A percentile compares a stretch with the other conserved stretches of the same genome.
These are phyloP conservation scores for Osmanthus fragrans DNA, from an alignment of 257 asterid genomes.

Conservation along the genomic window DNA sequence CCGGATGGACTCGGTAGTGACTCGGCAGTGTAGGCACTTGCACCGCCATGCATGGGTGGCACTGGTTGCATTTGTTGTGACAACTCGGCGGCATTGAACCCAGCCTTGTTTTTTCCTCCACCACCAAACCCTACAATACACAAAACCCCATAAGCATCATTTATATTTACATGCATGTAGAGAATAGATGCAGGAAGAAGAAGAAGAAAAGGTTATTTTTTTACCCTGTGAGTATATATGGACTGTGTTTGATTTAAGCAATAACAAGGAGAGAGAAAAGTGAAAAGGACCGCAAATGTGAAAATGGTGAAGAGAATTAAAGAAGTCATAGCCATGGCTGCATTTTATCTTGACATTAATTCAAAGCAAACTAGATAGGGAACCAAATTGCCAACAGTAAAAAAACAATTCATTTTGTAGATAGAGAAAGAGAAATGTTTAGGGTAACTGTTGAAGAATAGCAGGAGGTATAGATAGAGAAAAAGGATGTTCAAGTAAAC, in stretches of 20 bases:
- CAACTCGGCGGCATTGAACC: conserved; percentile 98
- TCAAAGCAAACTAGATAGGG: background rate
- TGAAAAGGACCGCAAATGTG: conserved; percentile 27
- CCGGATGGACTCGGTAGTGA: conserved; percentile 41
- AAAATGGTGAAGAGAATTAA: conserved; percentile 15
- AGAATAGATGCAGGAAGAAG: background rate
- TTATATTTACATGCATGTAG: background rate
- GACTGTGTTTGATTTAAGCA: conserved; percentile 34
- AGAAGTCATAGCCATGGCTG: conserved; percentile 52
- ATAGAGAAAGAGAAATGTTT: background rate
- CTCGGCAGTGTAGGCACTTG: conserved; percentile 79
- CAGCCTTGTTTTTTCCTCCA: conserved; percentile 71
- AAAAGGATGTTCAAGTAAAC: conserved; percentile 1
- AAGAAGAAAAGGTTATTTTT: background rate
- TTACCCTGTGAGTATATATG: conserved; percentile 31
- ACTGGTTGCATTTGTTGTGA: conserved; percentile 85
- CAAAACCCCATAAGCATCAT: background rate
- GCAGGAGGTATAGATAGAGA: conserved; percentile 8
- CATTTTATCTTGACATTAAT: conserved; percentile 36
- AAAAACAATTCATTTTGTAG: background rate
- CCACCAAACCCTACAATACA: conserved; percentile 48
- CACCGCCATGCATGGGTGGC: conserved; percentile 97
- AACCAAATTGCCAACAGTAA: background rate
- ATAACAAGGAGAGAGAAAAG: conserved; percentile 37
- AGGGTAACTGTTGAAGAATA: conserved; percentile 14